Evolutionary conservation across 2,329 filamentous ascomycete genomes (phyloP).

Genomic region (Ceratocystis variospora): DNA sequence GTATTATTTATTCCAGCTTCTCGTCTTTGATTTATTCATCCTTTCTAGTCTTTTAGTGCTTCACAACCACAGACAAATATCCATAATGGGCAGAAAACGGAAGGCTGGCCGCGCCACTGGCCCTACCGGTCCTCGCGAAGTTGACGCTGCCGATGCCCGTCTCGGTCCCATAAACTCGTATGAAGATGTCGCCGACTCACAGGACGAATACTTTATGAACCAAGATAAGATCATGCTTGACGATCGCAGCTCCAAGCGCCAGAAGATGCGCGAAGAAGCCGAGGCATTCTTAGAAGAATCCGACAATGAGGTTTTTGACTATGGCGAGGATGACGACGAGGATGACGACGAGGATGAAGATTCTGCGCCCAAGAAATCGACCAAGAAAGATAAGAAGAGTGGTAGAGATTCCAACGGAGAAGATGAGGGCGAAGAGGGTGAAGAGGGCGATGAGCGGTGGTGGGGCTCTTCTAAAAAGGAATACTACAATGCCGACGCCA

Average conservation of each 20-base stretch:
- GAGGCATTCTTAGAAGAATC: constrained; percentile 45
- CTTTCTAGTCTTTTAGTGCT: background rate
- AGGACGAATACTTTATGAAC: constrained; percentile 84
- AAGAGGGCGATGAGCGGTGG: constrained; percentile 49
- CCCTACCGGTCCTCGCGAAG: constrained; percentile 39
- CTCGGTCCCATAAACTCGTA: constrained; percentile 49
- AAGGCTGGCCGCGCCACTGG: constrained; percentile 46
- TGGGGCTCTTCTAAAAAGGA: constrained; percentile 84
- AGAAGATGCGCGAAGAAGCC: constrained; percentile 56
- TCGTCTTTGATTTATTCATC: background rate
- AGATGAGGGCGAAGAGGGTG: constrained; percentile 45
- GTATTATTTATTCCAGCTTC: background rate
- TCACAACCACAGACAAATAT: background rate
- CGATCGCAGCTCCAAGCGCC: constrained; percentile 61
- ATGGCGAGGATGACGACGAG: constrained; percentile 31
- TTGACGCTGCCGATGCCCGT: constrained; percentile 45
- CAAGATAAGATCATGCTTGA: constrained; percentile 78
- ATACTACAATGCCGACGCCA: constrained; percentile 78
- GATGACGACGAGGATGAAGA: constrained; percentile 31
- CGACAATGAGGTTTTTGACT: constrained; percentile 47
- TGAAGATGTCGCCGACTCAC: constrained; percentile 81
- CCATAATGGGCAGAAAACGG: constrained; percentile 50
- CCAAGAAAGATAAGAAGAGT: constrained; percentile 23
- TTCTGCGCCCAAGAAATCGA: constrained; percentile 28
- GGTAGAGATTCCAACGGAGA: constrained; percentile 32